Conservation (phyloP, 768 basidiomycete genomes). For the Rhizopogon roseolus region DNA sequence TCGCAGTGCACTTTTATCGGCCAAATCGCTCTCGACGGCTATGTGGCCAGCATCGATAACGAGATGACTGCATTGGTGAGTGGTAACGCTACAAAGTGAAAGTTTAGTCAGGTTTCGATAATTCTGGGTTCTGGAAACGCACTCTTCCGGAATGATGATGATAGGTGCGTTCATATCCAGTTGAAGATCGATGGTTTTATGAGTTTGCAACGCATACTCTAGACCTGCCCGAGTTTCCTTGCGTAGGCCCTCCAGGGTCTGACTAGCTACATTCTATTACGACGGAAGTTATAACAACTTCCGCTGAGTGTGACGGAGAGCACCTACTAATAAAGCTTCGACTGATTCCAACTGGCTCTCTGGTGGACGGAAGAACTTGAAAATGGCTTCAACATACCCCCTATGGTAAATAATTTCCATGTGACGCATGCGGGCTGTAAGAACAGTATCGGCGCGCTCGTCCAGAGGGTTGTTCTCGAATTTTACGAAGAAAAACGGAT, state of each 20-base stretch:
- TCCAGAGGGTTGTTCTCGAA: constrained; percentile 92
- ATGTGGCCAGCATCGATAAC: constrained; percentile 97
- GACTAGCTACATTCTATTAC: constrained; percentile 77
- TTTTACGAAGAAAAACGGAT: constrained; percentile 84
- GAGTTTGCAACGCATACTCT: constrained; percentile 87
- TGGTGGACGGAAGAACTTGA: constrained; percentile 90
- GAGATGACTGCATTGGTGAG: constrained; percentile 74
- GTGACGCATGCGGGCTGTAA: constrained; percentile 87
- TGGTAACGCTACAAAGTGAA: constrained; percentile 55
- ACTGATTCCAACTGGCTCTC: constrained; percentile 94
- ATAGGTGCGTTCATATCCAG: constrained; percentile 96
- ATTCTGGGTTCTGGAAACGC: constrained; percentile 4
- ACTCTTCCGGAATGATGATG: constrained; percentile 97
- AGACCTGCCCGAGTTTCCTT: constrained; percentile 93
- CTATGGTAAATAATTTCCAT: constrained; percentile 97
- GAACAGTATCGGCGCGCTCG: constrained; percentile 83
- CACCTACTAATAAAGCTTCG: constrained; percentile 78
- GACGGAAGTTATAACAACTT: neutral
- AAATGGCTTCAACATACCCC: constrained; percentile 90
- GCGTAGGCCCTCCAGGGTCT: constrained; percentile 88
- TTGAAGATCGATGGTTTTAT: constrained; percentile 95
- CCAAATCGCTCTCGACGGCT: constrained; percentile 86
- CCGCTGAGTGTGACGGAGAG: neutral
- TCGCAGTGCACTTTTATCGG: constrained; percentile 73
- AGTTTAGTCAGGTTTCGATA: constrained; percentile 1